Evolutionary conservation across 2,329 filamentous ascomycete species (phyloP), one percentile per base, ranked within the genome.

Genomic region (Monilinia fructicola): DNA sequence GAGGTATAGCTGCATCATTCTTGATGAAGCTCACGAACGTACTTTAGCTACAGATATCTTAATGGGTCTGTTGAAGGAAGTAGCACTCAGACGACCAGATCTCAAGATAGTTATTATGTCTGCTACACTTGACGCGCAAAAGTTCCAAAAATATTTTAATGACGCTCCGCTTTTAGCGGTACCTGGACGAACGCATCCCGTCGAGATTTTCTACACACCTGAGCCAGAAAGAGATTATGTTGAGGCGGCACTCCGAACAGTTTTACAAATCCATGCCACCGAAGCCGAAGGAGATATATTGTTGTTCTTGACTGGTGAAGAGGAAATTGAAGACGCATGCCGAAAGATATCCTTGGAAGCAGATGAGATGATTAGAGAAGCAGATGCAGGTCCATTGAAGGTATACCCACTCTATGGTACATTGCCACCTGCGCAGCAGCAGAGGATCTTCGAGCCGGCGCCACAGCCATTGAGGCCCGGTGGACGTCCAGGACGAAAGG

Each of bases 21-120:
- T 99, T 69, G 95, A 99, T 78, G 95, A 99, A 79, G 95, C 96
- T 65, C 95, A 99, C 87, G 95, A 99, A 80, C 88, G 96, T 78
- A 99, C 95, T 0, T 88, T 99, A 69, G 92, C 94, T 28, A 99
- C 96, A 11, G 95, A 99, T 82, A 95, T 99, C 70, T 83, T 99
- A 67, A 98, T 99, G 91, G 95, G 93, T 66, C 84, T 99, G 67
- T 82, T 99, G 69, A 99, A 99, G 81, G 91, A 96, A 76, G 89
- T 98, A 53, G 88, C 93, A 44, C 79, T 84, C 73, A 87, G 93
- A 74, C 86, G 95, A 67, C 86, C 91, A 4, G 95, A 99, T 78
- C 83, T 99, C 75, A 99, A 99, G 82, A 91, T 99, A 75, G 95
- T 99, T 76, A 95, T 99, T 84, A 99, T 98, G 88, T 98, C 94